Evolutionary conservation across 2,329 filamentous ascomycete species (phyloP).

Genomic region (Alternaria metachromatica): DNA sequence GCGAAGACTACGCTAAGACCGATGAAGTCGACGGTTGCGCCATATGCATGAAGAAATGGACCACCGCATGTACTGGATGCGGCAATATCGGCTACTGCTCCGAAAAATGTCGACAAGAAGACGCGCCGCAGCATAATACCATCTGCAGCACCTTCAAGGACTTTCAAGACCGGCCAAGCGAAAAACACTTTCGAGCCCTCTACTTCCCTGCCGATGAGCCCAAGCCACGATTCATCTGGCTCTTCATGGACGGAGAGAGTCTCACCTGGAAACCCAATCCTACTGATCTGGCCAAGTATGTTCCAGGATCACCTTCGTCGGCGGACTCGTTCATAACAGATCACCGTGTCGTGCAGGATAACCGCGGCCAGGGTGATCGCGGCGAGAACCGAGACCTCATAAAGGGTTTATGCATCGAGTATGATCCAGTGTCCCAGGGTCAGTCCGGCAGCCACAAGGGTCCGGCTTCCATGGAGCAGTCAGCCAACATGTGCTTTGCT

Average conservation of each 20-base stretch:
- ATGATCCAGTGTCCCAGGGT: neutral
- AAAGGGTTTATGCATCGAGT: neutral
- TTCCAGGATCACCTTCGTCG: neutral
- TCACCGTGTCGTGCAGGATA: neutral
- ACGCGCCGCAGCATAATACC: neutral
- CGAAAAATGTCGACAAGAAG: neutral
- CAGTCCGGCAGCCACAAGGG: neutral
- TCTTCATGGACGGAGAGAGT: neutral
- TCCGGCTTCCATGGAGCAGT: neutral
- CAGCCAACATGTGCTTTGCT: neutral
- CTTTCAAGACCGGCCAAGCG: neutral
- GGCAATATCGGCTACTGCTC: conserved; percentile 1
- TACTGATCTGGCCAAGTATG: neutral
- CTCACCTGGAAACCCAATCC: neutral
- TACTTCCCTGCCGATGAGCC: neutral
- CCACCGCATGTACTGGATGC: neutral
- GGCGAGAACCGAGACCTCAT: neutral
- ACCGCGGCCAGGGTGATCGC: too few relatives aligned
- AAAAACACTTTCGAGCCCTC: neutral
- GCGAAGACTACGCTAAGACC: neutral
- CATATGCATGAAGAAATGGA: neutral
- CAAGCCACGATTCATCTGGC: conserved; percentile 2
- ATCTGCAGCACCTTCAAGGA: neutral
- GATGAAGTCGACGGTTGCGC: neutral
- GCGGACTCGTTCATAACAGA: neutral